Evolutionary conservation across 345 rosid species (phyloP).

Genomic region (Gossypium arboreum): DNA sequence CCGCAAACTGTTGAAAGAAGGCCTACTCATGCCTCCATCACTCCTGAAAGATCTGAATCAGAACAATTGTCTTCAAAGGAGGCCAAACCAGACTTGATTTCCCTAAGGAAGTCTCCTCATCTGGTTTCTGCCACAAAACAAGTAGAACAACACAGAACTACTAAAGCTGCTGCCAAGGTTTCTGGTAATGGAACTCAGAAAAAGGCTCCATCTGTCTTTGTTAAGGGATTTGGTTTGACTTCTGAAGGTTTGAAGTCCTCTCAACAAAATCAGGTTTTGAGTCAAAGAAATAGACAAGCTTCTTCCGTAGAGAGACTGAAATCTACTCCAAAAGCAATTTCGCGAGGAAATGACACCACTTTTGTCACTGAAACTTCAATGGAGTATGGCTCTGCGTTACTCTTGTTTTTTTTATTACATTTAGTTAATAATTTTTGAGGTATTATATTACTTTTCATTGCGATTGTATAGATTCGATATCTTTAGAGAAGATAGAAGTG

Average conservation of each 20-base stretch:
- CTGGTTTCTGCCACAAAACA: conserved; percentile 27
- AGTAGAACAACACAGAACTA: conserved; percentile 41
- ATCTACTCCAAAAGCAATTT: conserved; percentile 42
- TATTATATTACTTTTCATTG: not conserved
- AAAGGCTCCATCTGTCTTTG: conserved; percentile 39
- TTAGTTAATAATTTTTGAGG: not conserved
- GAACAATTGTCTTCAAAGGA: conserved; percentile 36
- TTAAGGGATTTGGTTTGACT: conserved; percentile 33
- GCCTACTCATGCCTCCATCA: conserved; percentile 25
- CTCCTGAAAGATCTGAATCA: conserved; percentile 38
- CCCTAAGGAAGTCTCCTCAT: conserved; percentile 56
- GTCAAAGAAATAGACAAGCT: conserved; percentile 43
- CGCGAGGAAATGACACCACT: conserved; percentile 32
- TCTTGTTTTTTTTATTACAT: conserved; percentile 11
- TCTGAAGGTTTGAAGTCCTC: conserved; percentile 37
- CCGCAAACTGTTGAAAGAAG: conserved; percentile 29
- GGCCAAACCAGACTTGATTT: conserved; percentile 33
- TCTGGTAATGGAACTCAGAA: conserved; percentile 37
- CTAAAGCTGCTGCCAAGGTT: conserved; percentile 40
- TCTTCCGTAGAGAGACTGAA: conserved; percentile 51
- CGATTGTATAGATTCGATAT: conserved; percentile 36
- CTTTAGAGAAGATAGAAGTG: conserved; percentile 37
- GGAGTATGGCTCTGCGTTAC: conserved; percentile 26
- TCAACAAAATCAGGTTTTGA: conserved; percentile 43
- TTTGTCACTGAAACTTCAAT: conserved; percentile 36